Evolutionary conservation across 1,139 yeast species (phyloP).

Genomic region (Blastobotrys buckinghamii): DNA sequence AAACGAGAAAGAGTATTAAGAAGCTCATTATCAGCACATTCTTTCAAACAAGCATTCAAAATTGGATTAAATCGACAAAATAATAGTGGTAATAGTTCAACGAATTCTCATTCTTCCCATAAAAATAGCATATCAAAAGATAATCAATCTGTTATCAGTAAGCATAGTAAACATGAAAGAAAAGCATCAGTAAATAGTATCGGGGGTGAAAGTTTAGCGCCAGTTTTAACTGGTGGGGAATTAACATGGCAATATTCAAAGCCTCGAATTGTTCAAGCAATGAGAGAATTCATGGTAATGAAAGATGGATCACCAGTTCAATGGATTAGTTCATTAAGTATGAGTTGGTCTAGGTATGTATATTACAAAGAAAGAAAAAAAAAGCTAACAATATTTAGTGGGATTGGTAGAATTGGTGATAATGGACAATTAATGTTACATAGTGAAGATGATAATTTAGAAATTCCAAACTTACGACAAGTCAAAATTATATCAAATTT

Average conservation of each 20-base stretch:
- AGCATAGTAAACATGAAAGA: neutral
- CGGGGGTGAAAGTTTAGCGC: neutral
- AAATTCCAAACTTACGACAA: conserved; percentile 19
- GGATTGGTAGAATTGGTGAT: conserved; percentile 15
- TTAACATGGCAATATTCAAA: conserved; percentile 3
- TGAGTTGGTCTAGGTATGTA: conserved; percentile 17
- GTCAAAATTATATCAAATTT: conserved; percentile 21
- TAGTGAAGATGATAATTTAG: conserved; percentile 10
- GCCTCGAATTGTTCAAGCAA: conserved; percentile 12
- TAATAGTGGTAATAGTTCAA: neutral
- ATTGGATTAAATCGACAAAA: conserved; percentile 6
- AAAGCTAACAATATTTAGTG: conserved; percentile 10
- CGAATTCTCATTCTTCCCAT: neutral
- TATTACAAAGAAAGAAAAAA: neutral
- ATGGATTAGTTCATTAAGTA: conserved; percentile 20
- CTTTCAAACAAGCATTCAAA: conserved; percentile 14
- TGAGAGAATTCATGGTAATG: conserved; percentile 18
- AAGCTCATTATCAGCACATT: conserved; percentile 13
- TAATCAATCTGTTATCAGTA: neutral
- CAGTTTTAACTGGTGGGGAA: neutral
- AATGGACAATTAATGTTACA: conserved; percentile 15
- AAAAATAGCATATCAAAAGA: neutral
- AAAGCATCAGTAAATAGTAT: neutral
- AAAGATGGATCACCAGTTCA: conserved; percentile 20
- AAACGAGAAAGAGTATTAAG: conserved; percentile 10